Evolutionary conservation across 495 filamentous ascomycete species (phyloP).

Genomic region (Coniosporium apollinis): DNA sequence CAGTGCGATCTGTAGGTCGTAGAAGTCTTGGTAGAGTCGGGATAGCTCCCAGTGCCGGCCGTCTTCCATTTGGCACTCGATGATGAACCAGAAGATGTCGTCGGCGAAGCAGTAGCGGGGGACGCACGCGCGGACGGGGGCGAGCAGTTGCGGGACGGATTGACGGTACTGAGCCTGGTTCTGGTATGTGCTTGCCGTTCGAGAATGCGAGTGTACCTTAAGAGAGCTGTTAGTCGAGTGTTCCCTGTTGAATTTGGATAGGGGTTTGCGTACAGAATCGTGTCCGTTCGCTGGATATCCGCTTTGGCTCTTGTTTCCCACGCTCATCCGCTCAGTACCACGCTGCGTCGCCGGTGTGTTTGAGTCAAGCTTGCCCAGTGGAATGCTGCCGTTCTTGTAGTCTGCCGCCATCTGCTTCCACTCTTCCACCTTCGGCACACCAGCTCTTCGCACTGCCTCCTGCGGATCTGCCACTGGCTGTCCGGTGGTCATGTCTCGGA

Average conservation of each 20-base stretch:
- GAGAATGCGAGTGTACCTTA: conserved; percentile 13
- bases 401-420: conserved; percentile 99
- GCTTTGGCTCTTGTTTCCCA: conserved; percentile 34
- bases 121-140: conserved; percentile 64
- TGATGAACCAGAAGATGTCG: conserved; percentile 97
- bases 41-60: conserved; percentile 83
- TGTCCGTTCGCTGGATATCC: conserved; percentile 32
- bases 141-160: conserved; percentile 16
- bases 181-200: conserved; percentile 30
- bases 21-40: conserved; percentile 94
- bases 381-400: conserved; percentile 98
- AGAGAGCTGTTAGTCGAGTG: no score
- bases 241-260: no score
- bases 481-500: conserved; percentile 82
- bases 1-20: conserved; percentile 93
- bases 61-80: conserved; percentile 82
- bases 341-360: conserved; percentile 39
- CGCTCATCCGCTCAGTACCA: conserved; percentile 66
- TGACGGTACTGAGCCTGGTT: conserved; percentile 11
- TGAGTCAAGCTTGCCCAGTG: conserved; percentile 72
- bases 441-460: conserved; percentile 74
- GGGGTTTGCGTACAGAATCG: no score
- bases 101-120: conserved; percentile 92
- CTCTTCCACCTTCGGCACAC: conserved; percentile 93
- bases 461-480: conserved; percentile 65